Evolutionary conservation across 1,139 yeast genomes (phyloP), one percentile per base, ranked within the genome.

Genomic region (Diutina scorzettiae): DNA sequence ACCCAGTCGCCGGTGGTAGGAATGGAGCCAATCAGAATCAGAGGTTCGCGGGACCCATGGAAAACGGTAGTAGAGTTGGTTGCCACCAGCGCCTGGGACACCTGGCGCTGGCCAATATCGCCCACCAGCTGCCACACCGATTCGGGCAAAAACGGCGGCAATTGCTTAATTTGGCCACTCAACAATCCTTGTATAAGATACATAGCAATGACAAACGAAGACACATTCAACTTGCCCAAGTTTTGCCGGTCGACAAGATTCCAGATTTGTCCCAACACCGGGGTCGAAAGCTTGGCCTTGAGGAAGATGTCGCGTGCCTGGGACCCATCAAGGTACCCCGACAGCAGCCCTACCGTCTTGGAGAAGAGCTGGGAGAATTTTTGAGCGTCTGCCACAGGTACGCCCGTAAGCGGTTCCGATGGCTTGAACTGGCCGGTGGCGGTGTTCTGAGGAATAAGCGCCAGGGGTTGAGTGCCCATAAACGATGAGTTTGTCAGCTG

Each of bases 121-220:
- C 45, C 47, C n/a, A 64, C 74, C 24, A 79, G 69, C 49, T 70
- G 73, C 89, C 95, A 79, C 45, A 81, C 58, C 36, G 66, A 63
- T 43, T 73, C 77, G 1, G 96, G 89, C 45, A 91, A 62, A 27
- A 69, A 62, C 1, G 78, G 66, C 4, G 98, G 97, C 45, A 86
- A 64, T 45, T 75, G 75, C 45, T 71, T 71, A 49, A 84, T 64
- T 5, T 75, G 53, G n/a, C 87, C 83, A 54, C 78, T 75, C 55
- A 86, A 66, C 39, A 81, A 64, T 43, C 87, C 80, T 58, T 89
- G 96, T 48, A 93, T 85, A 55, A 93, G 70, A 61, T 85, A 95
- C 98, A 93, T 91, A 7, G 98, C 97, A 51, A 91, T 74, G 31
- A 85, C 76, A 54, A 93, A 91, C 52, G 85, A 89, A 19, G 78